phyloP scores from a whole-genome alignment of 495 filamentous ascomycete species.

The Aspergillus wentii region DNA sequence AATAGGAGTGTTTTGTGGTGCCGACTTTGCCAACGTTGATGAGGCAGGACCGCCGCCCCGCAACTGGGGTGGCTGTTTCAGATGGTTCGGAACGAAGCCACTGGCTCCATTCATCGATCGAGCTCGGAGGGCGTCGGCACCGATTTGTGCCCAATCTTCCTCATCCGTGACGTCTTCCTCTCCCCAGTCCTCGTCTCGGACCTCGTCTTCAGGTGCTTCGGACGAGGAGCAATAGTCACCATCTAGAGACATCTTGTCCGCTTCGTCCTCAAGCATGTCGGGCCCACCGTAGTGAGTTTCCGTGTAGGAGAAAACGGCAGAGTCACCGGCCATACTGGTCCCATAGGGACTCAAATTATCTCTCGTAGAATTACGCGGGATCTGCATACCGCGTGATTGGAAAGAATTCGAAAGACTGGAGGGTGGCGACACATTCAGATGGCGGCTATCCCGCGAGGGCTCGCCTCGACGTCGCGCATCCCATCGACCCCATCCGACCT shows the following conservation, averaged over 20 bases:
- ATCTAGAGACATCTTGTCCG: conserved; percentile 94
- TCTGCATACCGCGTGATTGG: conserved; percentile 58
- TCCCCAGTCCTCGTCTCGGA: conserved; percentile 58
- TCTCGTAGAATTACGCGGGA: conserved; percentile 53
- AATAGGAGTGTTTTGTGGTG: conserved; percentile 31
- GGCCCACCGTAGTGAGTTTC: conserved; percentile 54
- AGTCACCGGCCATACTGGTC: conserved; percentile 63
- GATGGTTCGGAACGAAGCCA: conserved; percentile 26
- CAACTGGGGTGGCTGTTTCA: conserved; percentile 12
- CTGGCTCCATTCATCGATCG: conserved; percentile 50
- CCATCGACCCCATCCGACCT: conserved; percentile 97
- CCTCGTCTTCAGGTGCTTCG: conserved; percentile 63
- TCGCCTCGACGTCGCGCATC: conserved; percentile 74
- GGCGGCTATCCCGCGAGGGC: conserved; percentile 42
- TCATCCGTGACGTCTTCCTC: conserved; percentile 90
- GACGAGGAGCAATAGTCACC: conserved; percentile 71
- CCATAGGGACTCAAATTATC: conserved; percentile 46
- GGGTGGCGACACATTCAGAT: conserved; percentile 31
- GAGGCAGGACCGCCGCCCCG: conserved; percentile 31
- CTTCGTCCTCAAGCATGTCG: conserved; percentile 77
- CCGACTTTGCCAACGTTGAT: conserved; percentile 32
- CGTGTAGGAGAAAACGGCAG: conserved; percentile 69
- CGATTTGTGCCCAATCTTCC: conserved; percentile 93
- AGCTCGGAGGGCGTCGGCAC: conserved; percentile 76
- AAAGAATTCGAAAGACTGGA: conserved; percentile 50